Percentiles rank a stretch among this genome's conserved stretches.
Evolutionary conservation across 108 stramenopile genomes (phyloP).

Genomic region (Skeletonema menzelii): DNA sequence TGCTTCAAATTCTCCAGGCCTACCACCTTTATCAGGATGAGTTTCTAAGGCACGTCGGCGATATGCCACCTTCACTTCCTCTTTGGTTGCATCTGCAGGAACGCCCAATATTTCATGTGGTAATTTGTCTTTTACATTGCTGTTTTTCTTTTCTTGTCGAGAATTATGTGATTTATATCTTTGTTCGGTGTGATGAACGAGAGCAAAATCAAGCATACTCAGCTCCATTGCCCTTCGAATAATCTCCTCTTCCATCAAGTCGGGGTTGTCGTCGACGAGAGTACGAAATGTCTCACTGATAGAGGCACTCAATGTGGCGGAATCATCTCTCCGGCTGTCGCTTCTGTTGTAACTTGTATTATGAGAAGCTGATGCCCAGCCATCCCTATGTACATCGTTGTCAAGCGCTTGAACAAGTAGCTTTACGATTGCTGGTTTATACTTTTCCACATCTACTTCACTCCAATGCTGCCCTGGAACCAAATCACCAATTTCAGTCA

Average conservation of each 20-base stretch:
- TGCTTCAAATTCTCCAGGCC: constrained; percentile 36
- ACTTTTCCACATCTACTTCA: constrained; percentile 36
- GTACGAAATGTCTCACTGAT: constrained; percentile 47
- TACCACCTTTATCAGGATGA: constrained; percentile 64
- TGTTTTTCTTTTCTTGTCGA: background rate
- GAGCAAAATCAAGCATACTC: constrained; percentile 62
- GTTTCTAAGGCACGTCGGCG: constrained; percentile 49
- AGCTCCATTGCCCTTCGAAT: constrained; percentile 59
- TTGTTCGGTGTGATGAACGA: constrained; percentile 29
- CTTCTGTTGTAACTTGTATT: background rate
- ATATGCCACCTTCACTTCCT: constrained; percentile 52
- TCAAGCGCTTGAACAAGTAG: background rate
- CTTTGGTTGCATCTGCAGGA: constrained; percentile 10
- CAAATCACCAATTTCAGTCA: constrained; percentile 19
- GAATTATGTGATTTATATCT: background rate
- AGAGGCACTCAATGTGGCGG: constrained; percentile 39
- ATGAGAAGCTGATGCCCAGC: background rate
- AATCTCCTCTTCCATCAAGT: constrained; percentile 50
- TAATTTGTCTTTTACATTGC: background rate
- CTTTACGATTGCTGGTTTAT: constrained; percentile 22
- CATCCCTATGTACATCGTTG: background rate
- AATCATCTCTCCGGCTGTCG: constrained; percentile 18
- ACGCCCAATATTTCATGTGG: constrained; percentile 46
- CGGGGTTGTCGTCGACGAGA: constrained; percentile 47
- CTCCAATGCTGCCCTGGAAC: constrained; percentile 50